Percentiles rank a stretch among this genome's conserved stretches.
Conservation (phyloP, 352 stramenopile species). For the Globisporangium abappressorium region DNA sequence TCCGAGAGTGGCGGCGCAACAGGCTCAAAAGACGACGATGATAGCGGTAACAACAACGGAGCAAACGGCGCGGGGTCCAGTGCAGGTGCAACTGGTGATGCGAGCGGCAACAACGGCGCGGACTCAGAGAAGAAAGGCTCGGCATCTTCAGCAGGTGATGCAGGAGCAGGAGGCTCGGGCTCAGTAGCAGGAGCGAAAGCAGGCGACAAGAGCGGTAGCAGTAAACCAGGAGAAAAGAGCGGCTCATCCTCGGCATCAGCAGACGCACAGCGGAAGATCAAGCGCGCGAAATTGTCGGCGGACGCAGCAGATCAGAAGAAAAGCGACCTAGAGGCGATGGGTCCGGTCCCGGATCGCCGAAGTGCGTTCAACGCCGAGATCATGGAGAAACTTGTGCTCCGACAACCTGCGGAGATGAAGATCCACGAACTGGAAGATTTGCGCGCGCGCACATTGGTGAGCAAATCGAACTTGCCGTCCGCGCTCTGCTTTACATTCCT, state of each 20-base stretch:
- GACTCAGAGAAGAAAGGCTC: constrained; percentile 49
- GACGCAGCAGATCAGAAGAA: constrained; percentile 45
- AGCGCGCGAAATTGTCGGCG: constrained; percentile 42
- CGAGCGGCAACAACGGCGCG: constrained; percentile 4
- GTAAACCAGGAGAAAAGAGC: constrained; percentile 20
- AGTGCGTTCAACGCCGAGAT: constrained; percentile 67
- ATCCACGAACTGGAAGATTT: constrained; percentile 64
- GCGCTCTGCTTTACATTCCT: constrained; percentile 76
- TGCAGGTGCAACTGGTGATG: constrained; percentile 17
- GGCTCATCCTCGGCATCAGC: neutral
- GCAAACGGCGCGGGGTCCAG: constrained; percentile 11
- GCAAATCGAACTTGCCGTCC: constrained; percentile 53
- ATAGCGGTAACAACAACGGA: constrained; percentile 17
- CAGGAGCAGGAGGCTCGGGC: constrained; percentile 17
- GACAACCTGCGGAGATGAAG: constrained; percentile 62
- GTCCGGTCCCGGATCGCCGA: constrained; percentile 67
- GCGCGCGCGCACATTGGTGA: constrained; percentile 47
- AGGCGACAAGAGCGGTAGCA: constrained; percentile 33
- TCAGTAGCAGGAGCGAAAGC: constrained; percentile 21
- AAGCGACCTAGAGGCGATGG: constrained; percentile 48
- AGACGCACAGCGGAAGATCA: constrained; percentile 58
- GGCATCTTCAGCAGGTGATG: constrained; percentile 21
- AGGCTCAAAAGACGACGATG: constrained; percentile 22
- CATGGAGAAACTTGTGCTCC: constrained; percentile 79
- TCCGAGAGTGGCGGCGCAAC: constrained; percentile 19